phyloP scores from a whole-genome alignment of 1,284 basidiomycete genomes.

The Vanrija sp. region DNA sequence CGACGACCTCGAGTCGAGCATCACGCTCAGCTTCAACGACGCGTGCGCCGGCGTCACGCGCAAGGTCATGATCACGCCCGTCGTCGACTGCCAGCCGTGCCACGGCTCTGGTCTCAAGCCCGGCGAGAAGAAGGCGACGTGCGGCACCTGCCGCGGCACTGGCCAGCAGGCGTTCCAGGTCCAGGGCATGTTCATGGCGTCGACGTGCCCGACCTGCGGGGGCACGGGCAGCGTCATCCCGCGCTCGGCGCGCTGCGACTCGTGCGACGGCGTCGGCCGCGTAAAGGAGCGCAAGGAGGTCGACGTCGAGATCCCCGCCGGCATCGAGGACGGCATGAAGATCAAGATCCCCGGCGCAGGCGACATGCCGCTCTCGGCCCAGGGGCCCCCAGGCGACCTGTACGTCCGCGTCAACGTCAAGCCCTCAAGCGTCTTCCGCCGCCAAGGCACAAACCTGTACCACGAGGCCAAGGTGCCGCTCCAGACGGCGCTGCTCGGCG shows the following conservation, averaged over 20 bases:
- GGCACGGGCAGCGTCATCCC: slow-evolving; percentile 82
- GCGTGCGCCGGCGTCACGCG: slow-evolving; percentile 85
- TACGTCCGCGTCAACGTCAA: slow-evolving; percentile 82
- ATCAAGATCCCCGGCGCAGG: slow-evolving; percentile 79
- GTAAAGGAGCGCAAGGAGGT: slow-evolving; percentile 75
- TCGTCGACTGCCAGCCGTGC: slow-evolving; percentile 81
- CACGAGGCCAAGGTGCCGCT: slow-evolving; percentile 88
- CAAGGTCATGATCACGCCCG: slow-evolving; percentile 72
- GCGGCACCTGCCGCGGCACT: slow-evolving; percentile 76
- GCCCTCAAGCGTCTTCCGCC: slow-evolving; percentile 76
- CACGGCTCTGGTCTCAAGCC: slow-evolving; percentile 80
- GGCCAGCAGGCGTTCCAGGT: slow-evolving; percentile 89
- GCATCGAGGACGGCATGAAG: slow-evolving; percentile 96
- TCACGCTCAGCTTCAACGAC: slow-evolving; percentile 84
- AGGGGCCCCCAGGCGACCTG: slow-evolving; percentile 76
- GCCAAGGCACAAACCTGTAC: slow-evolving; percentile 90
- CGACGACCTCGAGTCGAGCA: slow-evolving; percentile 73
- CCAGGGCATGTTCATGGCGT: slow-evolving; percentile 97
- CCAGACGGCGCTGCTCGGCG: slow-evolving; percentile 86
- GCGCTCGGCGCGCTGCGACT: slow-evolving; percentile 69
- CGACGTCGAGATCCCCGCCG: slow-evolving; percentile 79
- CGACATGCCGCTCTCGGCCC: slow-evolving; percentile 76
- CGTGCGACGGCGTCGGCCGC: slow-evolving; percentile 83
- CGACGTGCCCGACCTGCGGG: slow-evolving; percentile 77
- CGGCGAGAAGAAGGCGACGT: slow-evolving; percentile 78